Evolutionary conservation across 2,329 filamentous ascomycete species (phyloP).

Genomic region (Sordariomycetes sp.): DNA sequence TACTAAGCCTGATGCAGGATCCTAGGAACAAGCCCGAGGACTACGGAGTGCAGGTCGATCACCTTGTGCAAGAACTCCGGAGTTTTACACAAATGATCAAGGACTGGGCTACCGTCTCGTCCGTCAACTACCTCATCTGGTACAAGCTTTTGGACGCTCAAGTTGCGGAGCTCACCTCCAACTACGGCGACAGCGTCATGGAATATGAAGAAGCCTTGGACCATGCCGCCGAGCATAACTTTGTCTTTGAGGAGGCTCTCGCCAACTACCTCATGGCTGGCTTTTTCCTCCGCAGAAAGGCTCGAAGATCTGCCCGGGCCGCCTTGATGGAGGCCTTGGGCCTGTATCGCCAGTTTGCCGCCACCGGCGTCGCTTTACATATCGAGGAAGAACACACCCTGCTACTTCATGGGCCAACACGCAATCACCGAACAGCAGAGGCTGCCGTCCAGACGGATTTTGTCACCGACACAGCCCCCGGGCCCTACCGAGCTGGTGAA

Average conservation of each 20-base stretch:
- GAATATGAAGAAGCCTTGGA: constrained; percentile 65
- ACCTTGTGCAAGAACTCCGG: constrained; percentile 43
- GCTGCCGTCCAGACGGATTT: constrained; percentile 64
- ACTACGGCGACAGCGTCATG: constrained; percentile 49
- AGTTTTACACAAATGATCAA: constrained; percentile 51
- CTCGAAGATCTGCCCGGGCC: constrained; percentile 59
- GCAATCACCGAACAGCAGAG: constrained; percentile 51
- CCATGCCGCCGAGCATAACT: constrained; percentile 58
- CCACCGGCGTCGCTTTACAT: constrained; percentile 57
- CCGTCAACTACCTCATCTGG: constrained; percentile 66
- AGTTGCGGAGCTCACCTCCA: constrained; percentile 49
- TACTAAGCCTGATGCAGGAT: constrained; percentile 40
- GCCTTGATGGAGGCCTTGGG: constrained; percentile 58
- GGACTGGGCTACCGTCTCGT: constrained; percentile 53
- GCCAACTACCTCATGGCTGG: constrained; percentile 67
- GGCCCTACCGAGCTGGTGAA: constrained; percentile 38
- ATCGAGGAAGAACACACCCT: constrained; percentile 61
- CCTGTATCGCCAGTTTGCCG: constrained; percentile 60
- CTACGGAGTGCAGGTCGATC: constrained; percentile 30
- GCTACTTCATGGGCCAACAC: constrained; percentile 52
- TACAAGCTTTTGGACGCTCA: constrained; percentile 60
- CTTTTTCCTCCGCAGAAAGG: constrained; percentile 55
- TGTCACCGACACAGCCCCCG: constrained; percentile 43
- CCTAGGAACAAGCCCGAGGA: constrained; percentile 32
- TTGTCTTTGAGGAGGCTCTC: constrained; percentile 63